A percentile compares a stretch with the other conserved stretches of the same genome.
Conservation (phyloP, 2,329 filamentous ascomycete species). For the Epicoccum sorghinum region DNA sequence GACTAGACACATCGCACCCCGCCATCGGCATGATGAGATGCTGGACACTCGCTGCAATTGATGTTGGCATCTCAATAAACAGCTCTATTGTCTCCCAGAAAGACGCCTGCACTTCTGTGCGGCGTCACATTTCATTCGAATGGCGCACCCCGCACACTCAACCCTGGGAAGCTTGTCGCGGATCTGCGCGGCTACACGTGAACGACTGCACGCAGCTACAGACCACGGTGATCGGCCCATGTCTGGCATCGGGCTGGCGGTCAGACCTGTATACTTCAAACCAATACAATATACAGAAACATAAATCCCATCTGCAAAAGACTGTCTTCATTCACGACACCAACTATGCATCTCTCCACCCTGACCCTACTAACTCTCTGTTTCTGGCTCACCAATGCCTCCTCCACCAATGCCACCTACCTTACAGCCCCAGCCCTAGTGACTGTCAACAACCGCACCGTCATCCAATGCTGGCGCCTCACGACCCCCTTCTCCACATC, state of each 20-base stretch:
- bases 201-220: slow-evolving; percentile 1
- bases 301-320: too few species aligned
- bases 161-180: neutral
- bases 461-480: slow-evolving; percentile 46
- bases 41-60: too few species aligned
- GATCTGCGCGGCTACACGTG: neutral
- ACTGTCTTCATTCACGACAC: too few species aligned
- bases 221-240: neutral
- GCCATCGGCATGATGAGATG: too few species aligned
- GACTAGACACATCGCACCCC: too few species aligned
- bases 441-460: slow-evolving; percentile 40
- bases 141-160: neutral
- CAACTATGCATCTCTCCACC: too few species aligned
- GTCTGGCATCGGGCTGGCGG: neutral
- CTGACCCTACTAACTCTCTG: neutral
- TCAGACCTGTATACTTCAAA: too few species aligned
- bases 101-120: too few species aligned
- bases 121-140: neutral
- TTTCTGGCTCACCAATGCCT: neutral
- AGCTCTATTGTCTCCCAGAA: too few species aligned
- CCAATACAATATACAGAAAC: too few species aligned
- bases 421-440: slow-evolving; percentile 43
- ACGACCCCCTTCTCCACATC: slow-evolving; percentile 32
- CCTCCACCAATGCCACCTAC: slow-evolving; percentile 19
- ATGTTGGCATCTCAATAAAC: too few species aligned